Conservation (phyloP, 768 basidiomycete genomes). For the Mrakia frigida region DNA sequence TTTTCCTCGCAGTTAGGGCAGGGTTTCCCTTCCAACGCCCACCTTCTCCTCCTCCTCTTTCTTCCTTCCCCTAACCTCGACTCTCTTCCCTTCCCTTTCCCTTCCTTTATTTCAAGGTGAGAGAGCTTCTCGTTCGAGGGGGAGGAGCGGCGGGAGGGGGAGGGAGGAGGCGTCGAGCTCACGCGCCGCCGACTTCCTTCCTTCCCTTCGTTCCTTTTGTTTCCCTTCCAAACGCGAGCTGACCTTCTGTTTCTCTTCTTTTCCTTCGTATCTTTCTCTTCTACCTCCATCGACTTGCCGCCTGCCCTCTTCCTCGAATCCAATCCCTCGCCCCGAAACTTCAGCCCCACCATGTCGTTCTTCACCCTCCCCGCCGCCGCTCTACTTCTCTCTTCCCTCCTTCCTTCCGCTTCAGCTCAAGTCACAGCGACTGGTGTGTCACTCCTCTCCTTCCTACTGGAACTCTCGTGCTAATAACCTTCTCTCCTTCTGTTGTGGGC, state of each 20-base stretch:
- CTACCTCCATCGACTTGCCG: not conserved
- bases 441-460: not conserved
- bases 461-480: too few relatives aligned
- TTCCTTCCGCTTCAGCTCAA: slow-evolving; percentile 8
- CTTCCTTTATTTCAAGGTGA: not conserved
- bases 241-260: not conserved
- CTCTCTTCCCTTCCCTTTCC: not conserved
- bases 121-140: not conserved
- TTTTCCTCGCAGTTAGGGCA: not conserved
- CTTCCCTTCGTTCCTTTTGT: not conserved
- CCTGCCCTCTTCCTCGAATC: too few relatives aligned
- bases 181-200: not conserved
- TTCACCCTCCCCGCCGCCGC: slow-evolving; percentile 13
- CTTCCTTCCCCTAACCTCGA: not conserved
- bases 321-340: not conserved
- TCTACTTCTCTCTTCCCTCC: slow-evolving; percentile 5
- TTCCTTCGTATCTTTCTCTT: not conserved
- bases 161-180: too few relatives aligned
- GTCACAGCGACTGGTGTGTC: not conserved
- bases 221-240: not conserved
- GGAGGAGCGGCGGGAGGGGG: too few relatives aligned
- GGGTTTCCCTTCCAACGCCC: not conserved
- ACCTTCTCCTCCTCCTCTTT: not conserved
- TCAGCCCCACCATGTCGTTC: not conserved
- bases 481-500: too few relatives aligned